Evolutionary conservation across 768 basidiomycete genomes (phyloP).

Genomic region (Podaxis sp.): DNA sequence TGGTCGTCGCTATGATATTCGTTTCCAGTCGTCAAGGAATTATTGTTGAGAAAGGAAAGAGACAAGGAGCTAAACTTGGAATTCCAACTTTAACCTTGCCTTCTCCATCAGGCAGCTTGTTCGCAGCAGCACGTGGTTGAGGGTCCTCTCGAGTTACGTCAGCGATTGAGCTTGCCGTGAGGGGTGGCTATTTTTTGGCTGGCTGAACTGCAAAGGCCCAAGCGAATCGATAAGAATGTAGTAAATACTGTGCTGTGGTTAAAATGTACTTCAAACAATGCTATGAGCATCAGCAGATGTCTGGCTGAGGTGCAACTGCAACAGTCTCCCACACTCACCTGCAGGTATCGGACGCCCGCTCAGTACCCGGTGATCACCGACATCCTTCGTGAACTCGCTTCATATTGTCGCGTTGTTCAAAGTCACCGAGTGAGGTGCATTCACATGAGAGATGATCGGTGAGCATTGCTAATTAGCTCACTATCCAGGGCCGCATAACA

Average conservation of each 20-base stretch:
- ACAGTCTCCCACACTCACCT: background rate
- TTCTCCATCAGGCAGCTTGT: background rate
- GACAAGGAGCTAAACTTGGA: background rate
- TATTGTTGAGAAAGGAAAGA: background rate
- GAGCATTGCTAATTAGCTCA: background rate
- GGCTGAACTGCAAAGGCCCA: background rate
- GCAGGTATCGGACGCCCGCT: background rate
- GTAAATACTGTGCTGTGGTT: background rate
- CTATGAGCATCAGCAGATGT: too few relatives aligned
- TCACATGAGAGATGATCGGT: background rate
- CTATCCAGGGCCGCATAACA: constrained; percentile 1
- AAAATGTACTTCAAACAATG: background rate
- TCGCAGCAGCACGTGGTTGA: background rate
- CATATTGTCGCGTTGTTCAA: background rate
- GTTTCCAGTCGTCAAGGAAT: constrained; percentile 11
- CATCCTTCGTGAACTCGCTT: background rate
- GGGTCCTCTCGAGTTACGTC: background rate
- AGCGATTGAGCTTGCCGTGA: background rate
- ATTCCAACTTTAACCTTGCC: background rate
- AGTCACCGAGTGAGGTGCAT: background rate
- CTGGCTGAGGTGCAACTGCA: background rate
- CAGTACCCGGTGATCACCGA: background rate
- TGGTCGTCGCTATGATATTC: constrained; percentile 10
- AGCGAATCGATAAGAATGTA: background rate
- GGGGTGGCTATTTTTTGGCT: background rate